Evolutionary conservation across 805 yeast genomes (phyloP).

Genomic region (Zygoascus bituminiphila): DNA sequence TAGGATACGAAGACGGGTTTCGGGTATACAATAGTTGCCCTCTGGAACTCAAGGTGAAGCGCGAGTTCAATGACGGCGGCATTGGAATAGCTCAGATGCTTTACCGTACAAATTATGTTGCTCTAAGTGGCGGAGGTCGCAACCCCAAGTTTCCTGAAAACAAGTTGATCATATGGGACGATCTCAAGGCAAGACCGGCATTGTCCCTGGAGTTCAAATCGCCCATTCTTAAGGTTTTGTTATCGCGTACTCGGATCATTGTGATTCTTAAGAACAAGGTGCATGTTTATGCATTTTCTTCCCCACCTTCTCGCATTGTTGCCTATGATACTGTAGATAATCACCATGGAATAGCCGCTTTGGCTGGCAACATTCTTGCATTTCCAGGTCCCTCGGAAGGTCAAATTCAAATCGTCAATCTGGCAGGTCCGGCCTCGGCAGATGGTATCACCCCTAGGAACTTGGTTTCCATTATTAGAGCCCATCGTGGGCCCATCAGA

Average conservation of each 20-base stretch:
- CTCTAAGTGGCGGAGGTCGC: conserved; percentile 83
- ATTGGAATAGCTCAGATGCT: conserved; percentile 76
- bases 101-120: conserved; percentile 83
- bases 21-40: conserved; percentile 84
- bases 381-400: conserved; percentile 73
- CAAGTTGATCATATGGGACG: conserved; percentile 88
- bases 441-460: conserved; percentile 50
- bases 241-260: conserved; percentile 69
- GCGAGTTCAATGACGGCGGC: conserved; percentile 47
- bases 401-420: conserved; percentile 72
- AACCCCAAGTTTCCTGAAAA: conserved; percentile 71
- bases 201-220: conserved; percentile 66
- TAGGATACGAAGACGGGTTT: conserved; percentile 75
- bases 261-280: conserved; percentile 63
- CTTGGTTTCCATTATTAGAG: conserved; percentile 60
- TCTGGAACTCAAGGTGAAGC: conserved; percentile 60
- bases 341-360: conserved; percentile 54
- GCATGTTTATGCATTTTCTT: conserved; percentile 68
- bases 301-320: conserved; percentile 64
- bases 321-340: conserved; percentile 60
- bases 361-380: conserved; percentile 48
- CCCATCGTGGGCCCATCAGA: conserved; percentile 61
- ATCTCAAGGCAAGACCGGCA: conserved; percentile 65
- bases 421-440: conserved; percentile 37
- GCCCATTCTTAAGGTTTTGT: conserved; percentile 62